Evolutionary conservation across 768 basidiomycete genomes (phyloP).

Genomic region (Astraeus odoratus): DNA sequence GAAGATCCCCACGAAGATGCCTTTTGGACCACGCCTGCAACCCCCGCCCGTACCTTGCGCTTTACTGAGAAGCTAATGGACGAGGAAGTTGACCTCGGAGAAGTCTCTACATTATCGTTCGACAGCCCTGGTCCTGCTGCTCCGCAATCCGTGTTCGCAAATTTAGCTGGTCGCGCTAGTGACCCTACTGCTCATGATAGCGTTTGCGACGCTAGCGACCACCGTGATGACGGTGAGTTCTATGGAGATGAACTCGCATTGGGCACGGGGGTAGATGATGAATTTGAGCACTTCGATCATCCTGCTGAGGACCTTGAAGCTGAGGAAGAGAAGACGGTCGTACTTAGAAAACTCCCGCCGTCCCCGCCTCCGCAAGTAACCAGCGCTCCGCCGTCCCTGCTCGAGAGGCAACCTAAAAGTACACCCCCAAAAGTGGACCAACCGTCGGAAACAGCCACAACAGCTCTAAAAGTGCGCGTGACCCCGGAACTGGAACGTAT

Average conservation of each 20-base stretch:
- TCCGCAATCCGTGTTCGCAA: conserved; percentile 24
- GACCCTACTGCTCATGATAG: conserved; percentile 1
- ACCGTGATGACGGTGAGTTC: conserved; percentile 2
- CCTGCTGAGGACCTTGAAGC: conserved; percentile 8
- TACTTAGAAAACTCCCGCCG: conserved; percentile 18
- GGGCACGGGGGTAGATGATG: conserved; percentile 9
- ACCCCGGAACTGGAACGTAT: conserved; percentile 61
- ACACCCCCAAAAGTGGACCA: conserved; percentile 1
- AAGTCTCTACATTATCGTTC: conserved; percentile 42
- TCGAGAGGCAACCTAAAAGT: conserved; percentile 4
- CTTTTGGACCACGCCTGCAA: conserved; percentile 58
- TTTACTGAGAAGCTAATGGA: conserved; percentile 60
- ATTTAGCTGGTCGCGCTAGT: conserved; percentile 7
- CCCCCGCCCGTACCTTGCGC: conserved; percentile 47
- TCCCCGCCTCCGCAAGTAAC: neutral
- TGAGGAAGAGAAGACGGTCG: conserved; percentile 25
- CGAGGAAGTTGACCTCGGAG: conserved; percentile 53
- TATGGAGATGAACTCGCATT: conserved; percentile 7
- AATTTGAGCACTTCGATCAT: conserved; percentile 2
- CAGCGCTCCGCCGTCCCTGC: neutral
- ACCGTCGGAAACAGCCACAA: conserved; percentile 12
- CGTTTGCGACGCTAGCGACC: conserved; percentile 6
- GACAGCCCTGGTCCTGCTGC: conserved; percentile 35
- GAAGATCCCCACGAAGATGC: conserved; percentile 42
- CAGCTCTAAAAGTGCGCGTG: conserved; percentile 38